A percentile compares a stretch with the other conserved stretches of the same genome.
phyloP scores from a whole-genome alignment of 2,329 filamentous ascomycete species.

The Penicillium sp. region DNA sequence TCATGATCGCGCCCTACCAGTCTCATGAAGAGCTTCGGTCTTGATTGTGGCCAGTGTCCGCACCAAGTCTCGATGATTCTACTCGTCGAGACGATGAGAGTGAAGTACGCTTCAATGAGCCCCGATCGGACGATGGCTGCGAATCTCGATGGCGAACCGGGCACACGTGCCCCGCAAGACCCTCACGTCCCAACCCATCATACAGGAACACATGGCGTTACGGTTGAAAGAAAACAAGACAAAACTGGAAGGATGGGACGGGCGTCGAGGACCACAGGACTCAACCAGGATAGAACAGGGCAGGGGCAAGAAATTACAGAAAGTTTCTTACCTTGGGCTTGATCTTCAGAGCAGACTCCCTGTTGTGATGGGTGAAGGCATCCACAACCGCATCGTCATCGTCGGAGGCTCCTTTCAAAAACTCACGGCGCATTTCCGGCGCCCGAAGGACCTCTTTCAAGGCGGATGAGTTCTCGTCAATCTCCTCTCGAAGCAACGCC shows the following conservation, averaged over 20 bases:
- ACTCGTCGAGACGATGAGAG: not conserved
- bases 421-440: conserved; percentile 62
- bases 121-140: conserved; percentile 6
- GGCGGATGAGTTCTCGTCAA: conserved; percentile 71
- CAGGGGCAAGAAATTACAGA: not conserved
- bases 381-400: conserved; percentile 64
- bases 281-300: not conserved
- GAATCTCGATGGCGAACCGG: not conserved
- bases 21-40: not conserved
- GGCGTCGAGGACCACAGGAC: not conserved
- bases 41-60: not conserved
- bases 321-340: conserved; percentile 71
- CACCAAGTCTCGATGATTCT: not conserved
- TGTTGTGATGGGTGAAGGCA: conserved; percentile 71
- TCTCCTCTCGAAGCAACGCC: conserved; percentile 67
- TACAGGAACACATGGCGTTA: not conserved
- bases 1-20: not conserved
- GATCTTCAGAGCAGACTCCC: conserved; percentile 76
- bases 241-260: not conserved
- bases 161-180: not conserved
- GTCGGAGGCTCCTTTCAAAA: conserved; percentile 60
- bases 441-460: conserved; percentile 70
- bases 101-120: not conserved
- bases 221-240: not conserved
- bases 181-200: not conserved